A percentile compares a stretch with the other conserved stretches of the same genome.
Evolutionary conservation across 2,329 filamentous ascomycete genomes (phyloP).

Genomic region (Thielaviopsis euricoi): DNA sequence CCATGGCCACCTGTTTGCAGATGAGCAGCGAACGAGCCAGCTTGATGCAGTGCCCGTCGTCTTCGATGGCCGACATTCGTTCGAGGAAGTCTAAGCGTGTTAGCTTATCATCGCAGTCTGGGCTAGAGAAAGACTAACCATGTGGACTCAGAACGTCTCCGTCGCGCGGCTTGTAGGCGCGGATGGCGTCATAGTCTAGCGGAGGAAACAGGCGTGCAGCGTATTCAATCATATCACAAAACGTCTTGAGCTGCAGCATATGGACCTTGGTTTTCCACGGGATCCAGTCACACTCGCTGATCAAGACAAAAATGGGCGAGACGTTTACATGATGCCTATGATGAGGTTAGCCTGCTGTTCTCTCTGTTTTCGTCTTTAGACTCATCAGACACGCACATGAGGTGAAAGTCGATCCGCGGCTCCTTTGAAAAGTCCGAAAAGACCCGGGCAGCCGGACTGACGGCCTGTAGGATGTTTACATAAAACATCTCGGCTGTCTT

Average conservation of each 20-base stretch:
- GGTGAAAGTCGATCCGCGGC: conserved; percentile 68
- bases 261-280: conserved; percentile 43
- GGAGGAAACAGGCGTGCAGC: conserved; percentile 47
- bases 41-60: conserved; percentile 75
- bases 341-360: not conserved
- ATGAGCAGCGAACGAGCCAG: conserved; percentile 52
- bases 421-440: conserved; percentile 49
- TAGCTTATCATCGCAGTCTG: not conserved
- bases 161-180: conserved; percentile 37
- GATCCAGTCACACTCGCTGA: conserved; percentile 47
- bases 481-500: conserved; percentile 44
- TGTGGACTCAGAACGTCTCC: conserved; percentile 28
- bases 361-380: too few species aligned
- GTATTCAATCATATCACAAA: conserved; percentile 59
- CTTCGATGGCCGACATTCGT: conserved; percentile 32
- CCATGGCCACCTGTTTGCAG: conserved; percentile 35
- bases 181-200: conserved; percentile 42
- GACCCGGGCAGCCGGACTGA: conserved; percentile 30
- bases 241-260: conserved; percentile 67
- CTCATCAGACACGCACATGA: conserved; percentile 27
- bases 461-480: conserved; percentile 28
- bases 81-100: conserved; percentile 25
- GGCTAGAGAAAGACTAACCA: conserved; percentile 18
- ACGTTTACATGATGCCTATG: conserved; percentile 59
- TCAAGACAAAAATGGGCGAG: conserved; percentile 53